Base-by-base conservation (phyloP, 2,329 filamentous ascomycete species). In the Sclerotiophoma versabilis region DNA sequence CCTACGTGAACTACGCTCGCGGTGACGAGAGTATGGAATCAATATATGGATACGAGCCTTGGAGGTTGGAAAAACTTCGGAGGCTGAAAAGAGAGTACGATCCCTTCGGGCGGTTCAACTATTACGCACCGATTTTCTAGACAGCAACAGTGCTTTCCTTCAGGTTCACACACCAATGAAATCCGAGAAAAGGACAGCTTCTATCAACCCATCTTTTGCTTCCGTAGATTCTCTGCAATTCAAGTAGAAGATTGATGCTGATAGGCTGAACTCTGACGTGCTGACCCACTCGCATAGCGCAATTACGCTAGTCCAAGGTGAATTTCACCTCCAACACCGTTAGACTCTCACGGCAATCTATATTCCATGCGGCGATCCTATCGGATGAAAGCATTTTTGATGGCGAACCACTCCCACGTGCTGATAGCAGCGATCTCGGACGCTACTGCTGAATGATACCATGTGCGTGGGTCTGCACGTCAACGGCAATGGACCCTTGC, bases 1-100 rank as follows among this genome's bases (percentile, higher is more conserved):
- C 66, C 4, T 76, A 76, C 50, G 62, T 74, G 6, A 75, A 76
- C 45, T 76, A 75, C 49, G 66, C 66, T 2, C 57, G 54, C 15
- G 67, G 66, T 1, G 65, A 68, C n/a, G 70, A 73, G 32, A 60
- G 59, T 19, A 46, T 67, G 3, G 62, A 72, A 51, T 60, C 56
- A 0, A 14, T 73, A 12, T 77, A 76, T 51, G 74, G 73, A 10
- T 65, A 67, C 47, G 71, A 76, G 32, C 9, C 54, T 7, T 74
- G 71, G 72, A 57, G 72, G 25, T 25, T 76, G 42, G 57, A 70
- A 56, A 72, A 60, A 50, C 49, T 76, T 45, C 50, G 62, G 51
- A 55, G 22, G 14, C 38, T 77, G 46, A 77, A 76, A 59, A 60
- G 46, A 27, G 50, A 63, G 51, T 74, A 67, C 41, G 75, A 76